These are phyloP conservation scores for Scleroderma citrinum DNA, from an alignment of 768 basidiomycete species.

Conservation along the genomic window DNA sequence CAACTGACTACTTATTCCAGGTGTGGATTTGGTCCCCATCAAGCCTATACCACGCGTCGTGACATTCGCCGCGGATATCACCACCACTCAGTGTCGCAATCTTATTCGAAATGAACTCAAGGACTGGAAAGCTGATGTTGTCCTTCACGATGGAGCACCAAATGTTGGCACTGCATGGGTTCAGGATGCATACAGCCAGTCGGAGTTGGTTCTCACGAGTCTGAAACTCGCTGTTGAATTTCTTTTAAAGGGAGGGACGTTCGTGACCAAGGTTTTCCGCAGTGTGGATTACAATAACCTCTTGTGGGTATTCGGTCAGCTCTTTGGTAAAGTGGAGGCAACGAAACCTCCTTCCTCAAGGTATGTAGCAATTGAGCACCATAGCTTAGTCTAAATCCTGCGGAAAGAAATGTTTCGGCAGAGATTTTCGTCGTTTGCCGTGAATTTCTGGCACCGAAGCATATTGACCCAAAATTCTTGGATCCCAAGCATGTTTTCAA, in stretches of 20 bases:
- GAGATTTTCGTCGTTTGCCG: slow-evolving; percentile 99
- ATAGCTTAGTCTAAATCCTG: background rate
- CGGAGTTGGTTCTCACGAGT: slow-evolving; percentile 93
- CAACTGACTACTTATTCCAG: slow-evolving; percentile 33
- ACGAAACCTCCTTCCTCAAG: slow-evolving; percentile 98
- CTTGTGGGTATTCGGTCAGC: slow-evolving; percentile 97
- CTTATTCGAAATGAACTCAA: slow-evolving; percentile 84
- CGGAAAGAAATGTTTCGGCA: slow-evolving; percentile 90
- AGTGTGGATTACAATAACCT: slow-evolving; percentile 98
- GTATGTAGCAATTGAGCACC: slow-evolving; percentile 35
- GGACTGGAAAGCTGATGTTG: slow-evolving; percentile 98
- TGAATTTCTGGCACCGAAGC: slow-evolving; percentile 89
- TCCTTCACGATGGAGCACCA: slow-evolving; percentile 97
- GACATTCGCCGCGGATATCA: slow-evolving; percentile 93
- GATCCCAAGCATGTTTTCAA: slow-evolving; percentile 98
- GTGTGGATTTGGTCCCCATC: slow-evolving; percentile 94
- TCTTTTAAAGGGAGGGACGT: slow-evolving; percentile 86
- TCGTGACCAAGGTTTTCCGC: slow-evolving; percentile 97
- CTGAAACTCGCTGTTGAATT: slow-evolving; percentile 95
- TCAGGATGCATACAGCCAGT: slow-evolving; percentile 96
- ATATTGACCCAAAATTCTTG: slow-evolving; percentile 96
- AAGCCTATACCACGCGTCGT: slow-evolving; percentile 90
- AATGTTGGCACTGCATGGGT: slow-evolving; percentile 99
- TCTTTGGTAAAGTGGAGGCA: slow-evolving; percentile 95
- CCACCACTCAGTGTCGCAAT: slow-evolving; percentile 84